Base-by-base conservation (phyloP, 2,329 filamentous ascomycete genomes). In the Alternaria sp. region DNA sequence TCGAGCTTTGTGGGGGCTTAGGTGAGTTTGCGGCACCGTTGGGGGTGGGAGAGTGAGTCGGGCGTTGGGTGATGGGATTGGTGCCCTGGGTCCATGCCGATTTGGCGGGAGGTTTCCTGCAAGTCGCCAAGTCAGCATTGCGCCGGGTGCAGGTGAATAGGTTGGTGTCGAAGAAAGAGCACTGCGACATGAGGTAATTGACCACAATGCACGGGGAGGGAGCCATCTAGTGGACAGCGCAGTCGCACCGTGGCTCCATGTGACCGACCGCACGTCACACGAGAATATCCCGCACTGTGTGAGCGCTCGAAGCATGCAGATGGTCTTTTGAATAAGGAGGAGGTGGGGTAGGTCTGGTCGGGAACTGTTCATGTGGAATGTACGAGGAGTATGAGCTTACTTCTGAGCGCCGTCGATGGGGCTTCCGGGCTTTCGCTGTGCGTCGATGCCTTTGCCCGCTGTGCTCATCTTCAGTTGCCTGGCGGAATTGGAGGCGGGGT, bases 71-170 rank as follows among this genome's bases (percentile, higher is more conserved):
- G 72, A 87, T 83, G 42, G 86, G 84, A 72, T 88, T 88, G 53
- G 83, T 82, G 68, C 84, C 85, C 70, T 83, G 80, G 48, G 82
- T 81, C 86, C 86, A 89, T 70, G 85, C 85, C 75, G 85, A 87
- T 65, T 83, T 84, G 46, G 82, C 66, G 29, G 80, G 74, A 76
- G 84, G 78, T 80, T 83, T 80, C 77, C 84, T 81, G 60, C 39
- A 44, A 42, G 56, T 37, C 23, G 54, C 34, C 48, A 46, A 41
- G 67, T 77, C 58, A 77, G 73, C 72, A 70, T 65, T 60, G 65
- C 48, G 40, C 45, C 56, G 51, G 56, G 51, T 54, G 51, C 56
- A 44, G 56, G 33, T 46, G 48, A 42, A 37, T n/a, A 56, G 49
- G 46, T 51, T 41, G 33, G 40, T 34, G 42, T 50, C 55, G 37